Evolutionary conservation across 108 stramenopile genomes (phyloP), one percentile per base, ranked within the genome.

Genomic region (Bacterosira constricta): DNA sequence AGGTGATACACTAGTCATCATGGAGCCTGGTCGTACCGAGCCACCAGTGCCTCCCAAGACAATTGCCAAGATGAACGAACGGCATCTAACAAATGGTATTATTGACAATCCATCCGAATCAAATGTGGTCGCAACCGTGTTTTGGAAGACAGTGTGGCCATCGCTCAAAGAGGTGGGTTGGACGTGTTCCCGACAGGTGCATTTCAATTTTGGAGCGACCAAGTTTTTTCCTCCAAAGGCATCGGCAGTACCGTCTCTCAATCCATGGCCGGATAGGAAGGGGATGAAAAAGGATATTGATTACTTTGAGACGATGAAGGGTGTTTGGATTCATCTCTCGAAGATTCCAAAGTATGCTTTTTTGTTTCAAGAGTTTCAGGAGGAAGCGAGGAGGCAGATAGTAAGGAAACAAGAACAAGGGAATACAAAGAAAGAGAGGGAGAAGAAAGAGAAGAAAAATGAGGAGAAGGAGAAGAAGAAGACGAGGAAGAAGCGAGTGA

Each of bases 111-210:
- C 41, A 42, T 11, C 41, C 2, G 61, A 56, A 0, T 30, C 62
- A 9, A 25, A 31, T 6, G 31, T 54, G 21, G 49, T 66, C 1
- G 32, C 25, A 5, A 26, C n/a, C 5, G 39, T 61, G 29, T 77
- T 77, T 54, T 77, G 75, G 75, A 39, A 68, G 30, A 17, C 55
- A 11, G 17, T 77, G 26, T 77, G 60, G 66, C 75, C 75, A 0
- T 5, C 0, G 4, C 42, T 77, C 6, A 4, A 46, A 7, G 26
- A 25, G 9, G 20, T 35, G 13, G 75, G 67, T 15, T 77, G 75
- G 75, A 32, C 23, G 9, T 77, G 30, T 26, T 36, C 6, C 0
- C 49, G 53, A 0, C 42, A 63, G 32, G 23, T 32, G 21, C 6
- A 56, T 21, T 77, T 44, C 35, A 52, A 77, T n/a, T 77, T 77